phyloP scores from a whole-genome alignment of 208 protist genomes.

The Wallacemonas sp. region DNA sequence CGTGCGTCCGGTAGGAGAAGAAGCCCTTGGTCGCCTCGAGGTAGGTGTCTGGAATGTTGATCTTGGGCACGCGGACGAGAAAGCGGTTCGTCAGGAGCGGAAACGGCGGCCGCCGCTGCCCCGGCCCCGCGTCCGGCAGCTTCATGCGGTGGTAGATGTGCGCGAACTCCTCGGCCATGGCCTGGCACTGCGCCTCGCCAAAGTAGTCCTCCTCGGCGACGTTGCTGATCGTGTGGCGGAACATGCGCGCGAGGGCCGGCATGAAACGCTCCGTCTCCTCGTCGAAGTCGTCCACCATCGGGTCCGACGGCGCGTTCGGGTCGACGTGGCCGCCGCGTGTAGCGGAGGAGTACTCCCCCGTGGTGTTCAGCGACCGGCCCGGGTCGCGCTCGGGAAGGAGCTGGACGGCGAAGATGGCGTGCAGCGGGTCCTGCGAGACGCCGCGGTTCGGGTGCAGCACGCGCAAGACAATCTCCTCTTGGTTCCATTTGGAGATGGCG shows the following conservation, averaged over 20 bases:
- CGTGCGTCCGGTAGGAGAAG: slow-evolving; percentile 58
- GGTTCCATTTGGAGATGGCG: slow-evolving; percentile 34
- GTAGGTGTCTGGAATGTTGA: slow-evolving; percentile 31
- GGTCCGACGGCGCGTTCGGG: not conserved
- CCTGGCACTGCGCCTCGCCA: slow-evolving; percentile 54
- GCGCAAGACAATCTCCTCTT: slow-evolving; percentile 33
- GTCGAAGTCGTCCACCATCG: slow-evolving; percentile 4
- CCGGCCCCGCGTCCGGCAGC: slow-evolving; percentile 5
- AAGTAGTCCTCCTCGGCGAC: slow-evolving; percentile 69
- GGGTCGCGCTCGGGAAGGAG: slow-evolving; percentile 22
- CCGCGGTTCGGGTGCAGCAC: slow-evolving; percentile 50
- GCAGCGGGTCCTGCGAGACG: slow-evolving; percentile 54
- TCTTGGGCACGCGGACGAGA: slow-evolving; percentile 41
- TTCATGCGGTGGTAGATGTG: slow-evolving; percentile 43
- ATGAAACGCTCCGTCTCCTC: slow-evolving; percentile 20
- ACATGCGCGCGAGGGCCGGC: slow-evolving; percentile 63
- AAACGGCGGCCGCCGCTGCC: slow-evolving; percentile 15
- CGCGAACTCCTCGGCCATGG: slow-evolving; percentile 63
- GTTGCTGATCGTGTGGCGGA: slow-evolving; percentile 43
- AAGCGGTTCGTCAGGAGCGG: slow-evolving; percentile 47
- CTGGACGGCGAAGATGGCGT: slow-evolving; percentile 49
- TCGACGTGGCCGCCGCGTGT: not conserved
- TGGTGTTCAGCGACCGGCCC: not conserved
- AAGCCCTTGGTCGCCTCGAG: slow-evolving; percentile 33
- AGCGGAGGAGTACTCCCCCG: not conserved